Percentiles rank a stretch among this genome's conserved stretches.
Conservation (phyloP, 345 rosid species). For the Erodium maritimum region DNA sequence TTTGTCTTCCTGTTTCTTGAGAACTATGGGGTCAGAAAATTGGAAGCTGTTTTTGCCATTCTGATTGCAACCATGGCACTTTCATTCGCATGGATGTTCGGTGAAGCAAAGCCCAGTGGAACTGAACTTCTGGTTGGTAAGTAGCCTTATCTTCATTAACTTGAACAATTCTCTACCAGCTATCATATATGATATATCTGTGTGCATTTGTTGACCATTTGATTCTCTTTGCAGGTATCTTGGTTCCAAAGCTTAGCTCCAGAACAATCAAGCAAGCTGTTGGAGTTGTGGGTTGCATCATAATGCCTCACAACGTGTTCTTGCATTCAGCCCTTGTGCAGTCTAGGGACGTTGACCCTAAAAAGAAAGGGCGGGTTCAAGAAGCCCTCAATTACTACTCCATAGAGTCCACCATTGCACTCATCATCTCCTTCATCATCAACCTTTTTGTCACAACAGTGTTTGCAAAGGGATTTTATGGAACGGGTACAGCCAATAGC, state of each 20-base stretch:
- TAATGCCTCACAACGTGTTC: slow-evolving; percentile 94
- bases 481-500: slow-evolving; percentile 54
- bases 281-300: slow-evolving; percentile 89
- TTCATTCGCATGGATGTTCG: slow-evolving; percentile 96
- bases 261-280: slow-evolving; percentile 83
- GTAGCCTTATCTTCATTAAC: background rate
- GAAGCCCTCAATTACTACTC: slow-evolving; percentile 87
- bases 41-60: slow-evolving; percentile 82
- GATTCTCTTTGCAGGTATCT: slow-evolving; percentile 37
- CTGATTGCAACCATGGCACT: slow-evolving; percentile 74
- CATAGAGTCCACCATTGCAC: slow-evolving; percentile 69
- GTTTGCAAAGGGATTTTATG: slow-evolving; percentile 79
- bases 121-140: slow-evolving; percentile 69
- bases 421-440: slow-evolving; percentile 62
- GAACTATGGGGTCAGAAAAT: slow-evolving; percentile 84
- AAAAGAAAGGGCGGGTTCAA: slow-evolving; percentile 51
- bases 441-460: slow-evolving; percentile 85
- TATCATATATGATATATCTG: background rate
- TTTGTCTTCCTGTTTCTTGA: slow-evolving; percentile 83
- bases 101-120: slow-evolving; percentile 72
- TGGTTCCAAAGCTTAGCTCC: slow-evolving; percentile 75
- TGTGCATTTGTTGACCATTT: background rate
- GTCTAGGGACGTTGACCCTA: slow-evolving; percentile 63
- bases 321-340: slow-evolving; percentile 94
- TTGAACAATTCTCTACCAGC: background rate